Percentiles rank a stretch among this genome's conserved stretches.
These are phyloP conservation scores for Benincasa hispida DNA, from an alignment of 306 rosid genomes.

Conservation along the genomic window DNA sequence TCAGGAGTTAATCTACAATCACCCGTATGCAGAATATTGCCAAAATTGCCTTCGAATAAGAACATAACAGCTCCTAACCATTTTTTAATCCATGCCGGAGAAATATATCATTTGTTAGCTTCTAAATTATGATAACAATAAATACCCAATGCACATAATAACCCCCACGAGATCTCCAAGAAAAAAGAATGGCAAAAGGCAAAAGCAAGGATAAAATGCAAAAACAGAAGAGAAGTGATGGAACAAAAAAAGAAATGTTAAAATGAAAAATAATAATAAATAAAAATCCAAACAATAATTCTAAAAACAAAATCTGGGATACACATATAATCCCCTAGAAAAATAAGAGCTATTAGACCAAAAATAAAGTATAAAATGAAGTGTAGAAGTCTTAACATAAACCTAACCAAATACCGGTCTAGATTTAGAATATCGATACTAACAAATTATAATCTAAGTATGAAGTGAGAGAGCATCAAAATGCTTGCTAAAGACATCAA, in stretches of 20 bases:
- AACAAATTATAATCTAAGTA: background rate
- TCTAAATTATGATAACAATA: background rate
- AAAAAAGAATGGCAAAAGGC: background rate
- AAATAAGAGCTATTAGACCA: background rate
- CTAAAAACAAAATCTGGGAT: background rate
- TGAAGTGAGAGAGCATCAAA: background rate
- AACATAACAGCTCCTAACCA: slow-evolving; percentile 71
- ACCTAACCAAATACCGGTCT: background rate
- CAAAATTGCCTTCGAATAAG: slow-evolving; percentile 64
- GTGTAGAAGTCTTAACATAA: background rate
- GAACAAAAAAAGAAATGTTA: background rate
- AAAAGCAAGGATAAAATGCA: background rate
- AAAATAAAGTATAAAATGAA: background rate
- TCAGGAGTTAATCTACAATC: slow-evolving; percentile 70
- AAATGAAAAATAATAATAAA: background rate
- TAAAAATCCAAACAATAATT: background rate
- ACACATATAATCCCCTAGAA: background rate
- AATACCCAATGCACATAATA: background rate
- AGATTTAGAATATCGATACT: background rate
- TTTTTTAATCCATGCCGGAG: slow-evolving; percentile 20
- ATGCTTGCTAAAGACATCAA: background rate
- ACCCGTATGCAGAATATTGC: slow-evolving; percentile 60
- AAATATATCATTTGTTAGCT: slow-evolving; percentile 18
- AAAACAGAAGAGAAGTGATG: background rate
- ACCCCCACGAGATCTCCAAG: slow-evolving; percentile 2